Base-by-base conservation (phyloP, 768 basidiomycete genomes). In the Pleurotus citrinopileatus region DNA sequence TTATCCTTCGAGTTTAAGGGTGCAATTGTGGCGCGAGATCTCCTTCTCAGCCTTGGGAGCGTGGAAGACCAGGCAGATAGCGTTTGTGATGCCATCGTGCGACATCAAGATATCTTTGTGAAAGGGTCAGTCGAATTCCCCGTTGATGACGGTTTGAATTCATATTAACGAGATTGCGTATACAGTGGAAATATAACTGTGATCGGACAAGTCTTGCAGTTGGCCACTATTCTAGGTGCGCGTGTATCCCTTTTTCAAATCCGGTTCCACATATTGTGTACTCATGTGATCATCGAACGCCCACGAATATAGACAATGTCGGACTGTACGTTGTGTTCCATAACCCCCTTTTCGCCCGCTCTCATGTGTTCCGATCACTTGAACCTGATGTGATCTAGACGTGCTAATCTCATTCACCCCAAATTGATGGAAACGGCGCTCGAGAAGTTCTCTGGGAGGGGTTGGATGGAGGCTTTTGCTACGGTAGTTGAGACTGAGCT, bases 1-100 rank as follows among this genome's bases (percentile, higher is more conserved):
- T 65, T 81, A 64, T 77, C 75, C 12, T 81, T 82, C 59, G 81
- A 82, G 65, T 80, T 79, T 68, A 78, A 77, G 61, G 78, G 80
- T 43, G 80, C 71, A 17, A 77, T 81, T 50, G 70, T 80, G 10
- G 80, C 77, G 29, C 73, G 78, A 27, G 75, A 80, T 48, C 66
- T 76, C 36, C 76, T 81, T 37, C 61, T 78, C 20, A 60, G 72
- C 25, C 62, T 65, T 3, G 74, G 73, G 1, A 76, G 76, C 10
- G 64, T 66, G 1, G 74, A 75, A 62, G 77, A 80, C 58, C 76
- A 80, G 57, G 79, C 80, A 10, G 80, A 81, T 59, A 71, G 72
- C 44, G 72, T 81, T 9, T 78, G 75, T 58, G 80, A 81, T 57
- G 75, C 77, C 36, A 77, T 80, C 57, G 67, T 77, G 45, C 63